Conservation (phyloP, 2,329 filamentous ascomycete genomes). For the Colletotrichum falcatum region DNA sequence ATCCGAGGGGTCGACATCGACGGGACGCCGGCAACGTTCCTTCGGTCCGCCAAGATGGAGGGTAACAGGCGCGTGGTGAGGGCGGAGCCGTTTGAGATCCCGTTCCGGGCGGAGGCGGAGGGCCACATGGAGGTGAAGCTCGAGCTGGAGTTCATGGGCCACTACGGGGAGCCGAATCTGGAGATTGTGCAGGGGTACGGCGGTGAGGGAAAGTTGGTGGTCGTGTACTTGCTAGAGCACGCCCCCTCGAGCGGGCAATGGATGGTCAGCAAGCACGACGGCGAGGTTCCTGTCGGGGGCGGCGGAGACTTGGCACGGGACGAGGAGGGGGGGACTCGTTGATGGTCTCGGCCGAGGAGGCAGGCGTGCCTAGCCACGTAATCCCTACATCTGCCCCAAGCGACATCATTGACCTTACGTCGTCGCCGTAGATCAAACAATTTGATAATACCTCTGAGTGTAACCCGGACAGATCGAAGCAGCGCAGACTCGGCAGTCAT, state of each 20-base stretch:
- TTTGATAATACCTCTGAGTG: not conserved
- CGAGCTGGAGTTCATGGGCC: constrained; percentile 60
- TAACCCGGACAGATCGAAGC: not conserved
- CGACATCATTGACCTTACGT: constrained; percentile 9
- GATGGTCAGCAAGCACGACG: constrained; percentile 31
- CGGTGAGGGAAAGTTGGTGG: constrained; percentile 25
- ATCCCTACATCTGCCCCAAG: constrained; percentile 1
- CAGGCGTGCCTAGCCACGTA: not conserved
- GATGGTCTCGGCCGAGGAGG: constrained; percentile 18
- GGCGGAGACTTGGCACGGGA: not conserved
- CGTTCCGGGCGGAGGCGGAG: constrained; percentile 48
- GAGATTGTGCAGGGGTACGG: constrained; percentile 44
- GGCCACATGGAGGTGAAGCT: constrained; percentile 48
- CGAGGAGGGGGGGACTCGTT: constrained; percentile 6
- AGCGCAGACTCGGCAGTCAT: not conserved
- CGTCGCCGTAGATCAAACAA: not conserved
- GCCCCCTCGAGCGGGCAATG: constrained; percentile 46
- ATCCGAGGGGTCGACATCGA: constrained; percentile 55
- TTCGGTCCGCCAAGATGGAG: constrained; percentile 54
- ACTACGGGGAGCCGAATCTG: constrained; percentile 58
- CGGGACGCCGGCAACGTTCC: constrained; percentile 55
- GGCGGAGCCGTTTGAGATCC: constrained; percentile 54
- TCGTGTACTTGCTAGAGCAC: constrained; percentile 48
- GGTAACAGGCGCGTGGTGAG: constrained; percentile 51
- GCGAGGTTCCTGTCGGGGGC: not conserved